Percentiles rank a stretch among this genome's conserved stretches.
Conservation (phyloP, 2,329 filamentous ascomycete genomes). For the Cytospora leucostoma region DNA sequence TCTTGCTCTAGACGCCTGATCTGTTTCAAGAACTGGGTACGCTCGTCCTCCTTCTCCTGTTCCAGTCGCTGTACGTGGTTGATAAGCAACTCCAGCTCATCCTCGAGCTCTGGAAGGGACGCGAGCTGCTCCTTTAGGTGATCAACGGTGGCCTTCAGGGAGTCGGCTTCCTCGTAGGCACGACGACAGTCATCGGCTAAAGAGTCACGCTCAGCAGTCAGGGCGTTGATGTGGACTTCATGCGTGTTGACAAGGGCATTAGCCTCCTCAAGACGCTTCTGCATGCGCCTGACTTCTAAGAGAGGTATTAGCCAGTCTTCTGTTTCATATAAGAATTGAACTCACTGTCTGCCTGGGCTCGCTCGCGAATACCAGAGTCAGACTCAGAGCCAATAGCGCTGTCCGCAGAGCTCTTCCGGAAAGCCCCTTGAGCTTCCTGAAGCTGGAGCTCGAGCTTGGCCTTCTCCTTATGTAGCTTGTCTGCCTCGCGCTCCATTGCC, state of each 20-base stretch:
- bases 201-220: constrained; percentile 62
- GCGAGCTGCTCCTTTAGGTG: not conserved
- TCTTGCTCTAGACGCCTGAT: constrained; percentile 36
- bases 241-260: constrained; percentile 63
- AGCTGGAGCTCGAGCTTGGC: constrained; percentile 52
- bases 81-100: not conserved
- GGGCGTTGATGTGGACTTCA: constrained; percentile 63
- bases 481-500: constrained; percentile 55
- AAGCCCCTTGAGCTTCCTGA: constrained; percentile 40
- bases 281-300: constrained; percentile 57
- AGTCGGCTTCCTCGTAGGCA: constrained; percentile 9
- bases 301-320: constrained; percentile 26
- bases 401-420: constrained; percentile 40
- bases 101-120: not conserved
- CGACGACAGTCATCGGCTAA: constrained; percentile 19
- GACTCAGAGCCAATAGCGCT: constrained; percentile 47
- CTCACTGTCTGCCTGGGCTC: constrained; percentile 60
- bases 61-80: not conserved
- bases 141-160: not conserved
- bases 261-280: constrained; percentile 62
- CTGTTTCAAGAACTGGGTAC: not conserved
- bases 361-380: constrained; percentile 45
- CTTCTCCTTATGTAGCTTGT: constrained; percentile 54
- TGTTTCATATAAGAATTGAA: constrained; percentile 26
- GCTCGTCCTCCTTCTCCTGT: not conserved